Evolutionary conservation across 768 basidiomycete genomes (phyloP), one percentile per base, ranked within the genome.

Genomic region (Leucocoprinus birnbaumii): DNA sequence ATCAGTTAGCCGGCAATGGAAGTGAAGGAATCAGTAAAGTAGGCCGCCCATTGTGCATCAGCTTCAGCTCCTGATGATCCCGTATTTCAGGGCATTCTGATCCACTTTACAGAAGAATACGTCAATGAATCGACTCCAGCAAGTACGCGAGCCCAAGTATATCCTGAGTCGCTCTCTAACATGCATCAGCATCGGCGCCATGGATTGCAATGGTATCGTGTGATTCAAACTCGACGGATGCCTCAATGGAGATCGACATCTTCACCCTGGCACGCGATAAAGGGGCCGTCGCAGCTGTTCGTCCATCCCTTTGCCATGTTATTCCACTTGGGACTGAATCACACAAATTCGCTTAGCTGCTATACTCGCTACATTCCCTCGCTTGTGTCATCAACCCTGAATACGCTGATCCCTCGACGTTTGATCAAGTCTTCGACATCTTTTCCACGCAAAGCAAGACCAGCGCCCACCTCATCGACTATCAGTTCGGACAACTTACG

Each of bases 161-260:
- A 16, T 19, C 13, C 48, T 3, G 24, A 60, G 59, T 47, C 52
- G 49, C 50, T 35, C 61, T 38, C 41, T 49, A 61, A 22, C 51
- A 2, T 51, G 24, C 14, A 24, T 64, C 65, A 80, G 87, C 89
- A 2, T 75, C 72, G 4, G 91, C 93, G 0, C 92, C 94, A 3
- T 97, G 94, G 93, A 89, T 97, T 62, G 94, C 94, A 11, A 78
- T 94, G 59, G 80, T 97, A 47, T 80, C 84, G 2, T 96, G 94
- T 68, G 93, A 95, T 64, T 64, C 66, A 53, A 94, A 94, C 66
- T 78, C 85, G 16, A 90, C 90, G 14, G 71, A 80, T 56, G 73
- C 81, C 2, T 83, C 84, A 1, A 65, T 73, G 62, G 74, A 80
- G 2, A 67, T 74, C 46, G 94, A 97, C 66, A 80, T 95, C 50